These are phyloP conservation scores for Spergularia bocconei DNA, from an alignment of 148 eudicot species.

Conservation along the genomic window DNA sequence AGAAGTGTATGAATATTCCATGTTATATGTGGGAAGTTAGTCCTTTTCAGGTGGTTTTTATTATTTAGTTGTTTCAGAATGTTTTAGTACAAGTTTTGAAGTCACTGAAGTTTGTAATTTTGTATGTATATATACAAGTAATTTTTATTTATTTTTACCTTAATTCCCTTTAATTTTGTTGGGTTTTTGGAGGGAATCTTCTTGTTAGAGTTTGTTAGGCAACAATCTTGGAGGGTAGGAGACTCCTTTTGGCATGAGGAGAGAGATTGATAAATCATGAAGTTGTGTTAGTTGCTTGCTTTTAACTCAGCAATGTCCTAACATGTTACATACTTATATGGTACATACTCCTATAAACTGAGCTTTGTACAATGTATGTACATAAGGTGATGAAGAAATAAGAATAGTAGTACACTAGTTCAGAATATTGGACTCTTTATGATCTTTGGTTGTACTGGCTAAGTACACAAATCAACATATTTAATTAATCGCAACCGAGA, in stretches of 20 bases:
- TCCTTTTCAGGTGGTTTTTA: not conserved
- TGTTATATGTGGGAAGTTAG: not conserved
- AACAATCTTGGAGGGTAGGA: conserved; percentile 10
- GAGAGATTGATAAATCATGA: conserved; percentile 6
- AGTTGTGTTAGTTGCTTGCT: conserved; percentile 5
- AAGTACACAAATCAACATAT: too few relatives aligned
- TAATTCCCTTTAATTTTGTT: conserved; percentile 11
- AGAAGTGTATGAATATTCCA: conserved; percentile 28
- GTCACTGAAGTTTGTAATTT: not conserved
- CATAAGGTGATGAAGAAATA: not conserved
- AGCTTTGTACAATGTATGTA: not conserved
- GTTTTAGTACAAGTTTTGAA: not conserved
- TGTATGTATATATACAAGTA: too few relatives aligned
- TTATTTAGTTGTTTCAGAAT: too few relatives aligned
- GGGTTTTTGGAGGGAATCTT: conserved; percentile 29
- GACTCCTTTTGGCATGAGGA: conserved; percentile 32
- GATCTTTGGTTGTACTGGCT: too few relatives aligned
- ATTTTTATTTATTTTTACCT: too few relatives aligned
- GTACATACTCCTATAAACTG: not conserved
- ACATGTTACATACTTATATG: conserved; percentile 9
- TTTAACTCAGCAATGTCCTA: conserved; percentile 27
- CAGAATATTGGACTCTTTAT: too few relatives aligned
- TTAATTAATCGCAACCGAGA: too few relatives aligned
- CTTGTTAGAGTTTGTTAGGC: conserved; percentile 34
- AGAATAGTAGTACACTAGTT: too few relatives aligned